These are phyloP conservation scores for Solanum megistacrolobum DNA, from an alignment of 257 asterid genomes.

Conservation along the genomic window DNA sequence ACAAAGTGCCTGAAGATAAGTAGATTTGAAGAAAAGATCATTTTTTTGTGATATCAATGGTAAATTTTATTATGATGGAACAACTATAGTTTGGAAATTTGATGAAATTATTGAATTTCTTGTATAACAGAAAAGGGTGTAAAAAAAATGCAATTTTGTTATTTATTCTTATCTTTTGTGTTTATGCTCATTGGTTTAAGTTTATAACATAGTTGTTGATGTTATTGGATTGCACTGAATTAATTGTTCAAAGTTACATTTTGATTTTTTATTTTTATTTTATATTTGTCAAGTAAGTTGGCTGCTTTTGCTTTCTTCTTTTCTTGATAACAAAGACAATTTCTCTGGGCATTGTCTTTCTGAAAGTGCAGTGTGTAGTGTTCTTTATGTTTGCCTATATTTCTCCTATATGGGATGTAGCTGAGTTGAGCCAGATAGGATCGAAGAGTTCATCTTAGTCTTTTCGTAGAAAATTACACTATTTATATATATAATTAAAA, in stretches of 20 bases:
- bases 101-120: background rate
- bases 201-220: background rate
- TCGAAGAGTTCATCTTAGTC: rapidly evolving
- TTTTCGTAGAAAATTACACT: rapidly evolving
- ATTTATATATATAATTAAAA: too few relatives aligned
- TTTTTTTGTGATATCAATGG: background rate
- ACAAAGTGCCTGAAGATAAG: constrained; percentile 9
- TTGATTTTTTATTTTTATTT: too few relatives aligned
- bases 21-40: background rate
- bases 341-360: background rate
- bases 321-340: background rate
- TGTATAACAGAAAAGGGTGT: background rate
- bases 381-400: background rate
- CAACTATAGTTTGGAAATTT: background rate
- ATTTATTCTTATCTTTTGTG: constrained; percentile 6
- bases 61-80: background rate
- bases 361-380: background rate
- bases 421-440: rapidly evolving
- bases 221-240: background rate
- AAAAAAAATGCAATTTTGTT: background rate
- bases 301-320: background rate
- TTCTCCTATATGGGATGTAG: background rate
- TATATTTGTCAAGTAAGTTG: background rate
- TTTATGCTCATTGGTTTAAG: constrained; percentile 8
- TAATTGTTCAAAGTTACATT: background rate